Evolutionary conservation across 805 yeast genomes (phyloP).

Genomic region (Wickerhamomyces ciferrii): DNA sequence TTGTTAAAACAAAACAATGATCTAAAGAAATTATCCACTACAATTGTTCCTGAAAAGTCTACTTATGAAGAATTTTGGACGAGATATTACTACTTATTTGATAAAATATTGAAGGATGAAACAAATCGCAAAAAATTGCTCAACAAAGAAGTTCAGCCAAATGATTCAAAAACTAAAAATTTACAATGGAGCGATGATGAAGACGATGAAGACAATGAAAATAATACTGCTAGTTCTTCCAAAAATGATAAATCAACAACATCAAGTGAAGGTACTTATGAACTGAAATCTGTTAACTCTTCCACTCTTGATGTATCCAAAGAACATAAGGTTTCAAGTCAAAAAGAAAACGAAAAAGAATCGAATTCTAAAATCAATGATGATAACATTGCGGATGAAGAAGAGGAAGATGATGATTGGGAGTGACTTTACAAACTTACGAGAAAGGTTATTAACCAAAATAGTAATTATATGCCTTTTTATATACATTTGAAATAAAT

Average conservation of each 20-base stretch:
- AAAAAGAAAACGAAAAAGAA: slow-evolving; percentile 4
- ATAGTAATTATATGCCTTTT: no score
- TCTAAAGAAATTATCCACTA: slow-evolving; percentile 49
- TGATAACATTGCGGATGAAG: slow-evolving; percentile 21
- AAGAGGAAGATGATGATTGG: slow-evolving; percentile 47
- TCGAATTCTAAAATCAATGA: slow-evolving; percentile 1
- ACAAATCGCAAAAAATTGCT: slow-evolving; percentile 59
- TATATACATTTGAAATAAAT: no score
- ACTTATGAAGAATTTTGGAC: slow-evolving; percentile 59
- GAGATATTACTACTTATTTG: slow-evolving; percentile 2
- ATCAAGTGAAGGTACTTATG: slow-evolving; percentile 35
- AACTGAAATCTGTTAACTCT: slow-evolving; percentile 29
- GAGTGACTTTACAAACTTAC: no score
- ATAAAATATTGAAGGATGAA: slow-evolving; percentile 55
- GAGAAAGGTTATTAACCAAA: no score
- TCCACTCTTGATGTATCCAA: slow-evolving; percentile 29
- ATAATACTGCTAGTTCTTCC: background rate
- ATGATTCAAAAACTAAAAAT: slow-evolving; percentile 36
- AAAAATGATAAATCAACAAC: slow-evolving; percentile 22
- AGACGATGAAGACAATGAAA: slow-evolving; percentile 35
- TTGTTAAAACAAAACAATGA: slow-evolving; percentile 45
- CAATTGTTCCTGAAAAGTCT: slow-evolving; percentile 61
- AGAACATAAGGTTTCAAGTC: slow-evolving; percentile 3
- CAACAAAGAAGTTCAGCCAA: slow-evolving; percentile 23
- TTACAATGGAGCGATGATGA: slow-evolving; percentile 50